phyloP scores from a whole-genome alignment of 345 rosid genomes.

The Pistacia atlantica region DNA sequence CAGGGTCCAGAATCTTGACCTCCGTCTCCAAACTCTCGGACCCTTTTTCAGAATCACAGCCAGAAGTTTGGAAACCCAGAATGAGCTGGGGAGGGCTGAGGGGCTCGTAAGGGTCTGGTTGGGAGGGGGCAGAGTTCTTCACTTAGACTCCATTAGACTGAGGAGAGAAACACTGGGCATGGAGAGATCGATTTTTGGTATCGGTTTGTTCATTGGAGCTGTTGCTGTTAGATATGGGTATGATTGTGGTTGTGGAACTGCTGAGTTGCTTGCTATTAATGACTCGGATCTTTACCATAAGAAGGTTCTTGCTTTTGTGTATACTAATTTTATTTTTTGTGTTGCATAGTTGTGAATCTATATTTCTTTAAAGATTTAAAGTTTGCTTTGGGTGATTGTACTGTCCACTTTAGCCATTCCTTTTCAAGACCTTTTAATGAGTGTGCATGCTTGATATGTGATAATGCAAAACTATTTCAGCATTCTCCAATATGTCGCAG shows the following conservation, averaged over 20 bases:
- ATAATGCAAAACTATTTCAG: background rate
- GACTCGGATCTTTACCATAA: slow-evolving; percentile 88
- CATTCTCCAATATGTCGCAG: background rate
- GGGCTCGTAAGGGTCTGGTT: slow-evolving; percentile 77
- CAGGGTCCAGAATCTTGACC: slow-evolving; percentile 70
- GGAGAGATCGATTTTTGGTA: slow-evolving; percentile 84
- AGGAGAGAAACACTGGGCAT: slow-evolving; percentile 68
- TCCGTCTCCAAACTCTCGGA: slow-evolving; percentile 68
- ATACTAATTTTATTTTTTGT: background rate
- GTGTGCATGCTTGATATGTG: background rate
- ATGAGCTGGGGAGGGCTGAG: slow-evolving; percentile 77
- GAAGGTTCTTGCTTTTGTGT: slow-evolving; percentile 50
- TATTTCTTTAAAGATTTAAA: background rate
- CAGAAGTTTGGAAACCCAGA: slow-evolving; percentile 48
- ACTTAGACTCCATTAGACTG: slow-evolving; percentile 74
- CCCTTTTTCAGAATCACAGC: slow-evolving; percentile 87
- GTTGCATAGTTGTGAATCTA: background rate
- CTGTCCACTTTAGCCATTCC: background rate
- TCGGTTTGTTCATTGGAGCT: slow-evolving; percentile 88
- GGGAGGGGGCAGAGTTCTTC: slow-evolving; percentile 76
- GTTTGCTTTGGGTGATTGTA: background rate
- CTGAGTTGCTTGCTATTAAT: slow-evolving; percentile 90
- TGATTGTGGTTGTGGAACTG: slow-evolving; percentile 70
- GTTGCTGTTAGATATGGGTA: slow-evolving; percentile 82
- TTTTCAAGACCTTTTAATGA: background rate